Conservation (phyloP, 768 basidiomycete genomes). For the Hygrophorus russula region DNA sequence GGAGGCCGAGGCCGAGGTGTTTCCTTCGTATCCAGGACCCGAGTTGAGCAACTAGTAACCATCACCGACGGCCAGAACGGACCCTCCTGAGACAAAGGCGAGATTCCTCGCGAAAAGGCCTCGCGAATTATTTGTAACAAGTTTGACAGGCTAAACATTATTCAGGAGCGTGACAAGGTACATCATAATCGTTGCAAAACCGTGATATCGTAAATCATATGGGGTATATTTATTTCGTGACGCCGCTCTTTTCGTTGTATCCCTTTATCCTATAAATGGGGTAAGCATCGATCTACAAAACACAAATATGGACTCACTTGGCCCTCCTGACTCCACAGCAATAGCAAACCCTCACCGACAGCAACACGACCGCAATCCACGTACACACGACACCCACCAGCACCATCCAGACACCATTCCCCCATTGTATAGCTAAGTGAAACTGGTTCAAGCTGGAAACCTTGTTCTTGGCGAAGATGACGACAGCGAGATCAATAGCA, state of each 20-base stretch:
- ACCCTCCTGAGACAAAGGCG: conserved; percentile 39
- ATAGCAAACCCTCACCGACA: conserved; percentile 53
- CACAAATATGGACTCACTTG: too few relatives aligned
- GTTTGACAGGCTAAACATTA: too few relatives aligned
- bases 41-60: conserved; percentile 69
- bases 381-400: conserved; percentile 39
- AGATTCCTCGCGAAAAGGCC: conserved; percentile 49
- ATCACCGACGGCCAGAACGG: conserved; percentile 39
- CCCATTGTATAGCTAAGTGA: conserved; percentile 38
- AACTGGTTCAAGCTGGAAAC: conserved; percentile 27
- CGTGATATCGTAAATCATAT: too few relatives aligned
- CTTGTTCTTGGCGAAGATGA: conserved; percentile 36
- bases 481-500: conserved; percentile 51
- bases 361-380: conserved; percentile 50
- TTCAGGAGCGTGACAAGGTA: too few relatives aligned
- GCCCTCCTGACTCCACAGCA: conserved; percentile 52
- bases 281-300: too few relatives aligned
- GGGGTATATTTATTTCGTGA: too few relatives aligned
- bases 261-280: too few relatives aligned
- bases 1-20: conserved; percentile 63
- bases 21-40: conserved; percentile 55
- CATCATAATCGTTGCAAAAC: too few relatives aligned
- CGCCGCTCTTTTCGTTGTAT: too few relatives aligned
- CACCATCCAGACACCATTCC: conserved; percentile 71
- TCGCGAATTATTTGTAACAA: too few relatives aligned